Percentiles rank a stretch among this genome's conserved stretches.
Evolutionary conservation across 768 basidiomycete genomes (phyloP).

Genomic region (Lentinus brumalis): DNA sequence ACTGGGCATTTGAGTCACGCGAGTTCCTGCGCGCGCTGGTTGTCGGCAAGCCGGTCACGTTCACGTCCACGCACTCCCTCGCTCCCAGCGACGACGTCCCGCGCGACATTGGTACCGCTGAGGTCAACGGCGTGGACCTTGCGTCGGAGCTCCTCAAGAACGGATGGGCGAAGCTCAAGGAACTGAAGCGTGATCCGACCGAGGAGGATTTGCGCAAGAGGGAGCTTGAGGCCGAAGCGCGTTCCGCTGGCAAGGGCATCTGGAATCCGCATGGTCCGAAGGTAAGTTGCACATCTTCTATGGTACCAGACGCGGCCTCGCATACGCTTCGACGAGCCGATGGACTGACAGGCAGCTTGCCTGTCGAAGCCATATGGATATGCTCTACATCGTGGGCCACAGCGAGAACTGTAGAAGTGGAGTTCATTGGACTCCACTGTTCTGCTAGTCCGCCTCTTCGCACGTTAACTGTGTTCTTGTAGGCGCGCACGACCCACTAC

Average conservation of each 20-base stretch:
- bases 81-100: slow-evolving; percentile 73
- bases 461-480: slow-evolving; percentile 8
- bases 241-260: slow-evolving; percentile 70
- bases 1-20: slow-evolving; percentile 90
- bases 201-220: slow-evolving; percentile 75
- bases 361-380: too few relatives aligned
- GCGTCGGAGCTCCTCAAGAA: slow-evolving; percentile 74
- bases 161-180: slow-evolving; percentile 95
- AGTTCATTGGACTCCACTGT: too few relatives aligned
- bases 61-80: slow-evolving; percentile 79
- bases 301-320: too few relatives aligned
- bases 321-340: too few relatives aligned
- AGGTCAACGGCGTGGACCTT: slow-evolving; percentile 73
- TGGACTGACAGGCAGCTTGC: too few relatives aligned
- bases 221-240: slow-evolving; percentile 78
- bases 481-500: slow-evolving; percentile 78
- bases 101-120: slow-evolving; percentile 79
- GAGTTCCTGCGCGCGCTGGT: slow-evolving; percentile 85
- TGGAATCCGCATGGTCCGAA: slow-evolving; percentile 85
- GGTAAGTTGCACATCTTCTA: slow-evolving; percentile 35
- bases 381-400: too few relatives aligned
- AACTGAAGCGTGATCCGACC: slow-evolving; percentile 78
- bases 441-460: too few relatives aligned
- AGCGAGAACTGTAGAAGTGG: too few relatives aligned
- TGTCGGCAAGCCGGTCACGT: slow-evolving; percentile 90